Evolutionary conservation across 176 grass and related monocot species (phyloP), one percentile per base, ranked within the genome.

Genomic region (Puccinellia tenuiflora): DNA sequence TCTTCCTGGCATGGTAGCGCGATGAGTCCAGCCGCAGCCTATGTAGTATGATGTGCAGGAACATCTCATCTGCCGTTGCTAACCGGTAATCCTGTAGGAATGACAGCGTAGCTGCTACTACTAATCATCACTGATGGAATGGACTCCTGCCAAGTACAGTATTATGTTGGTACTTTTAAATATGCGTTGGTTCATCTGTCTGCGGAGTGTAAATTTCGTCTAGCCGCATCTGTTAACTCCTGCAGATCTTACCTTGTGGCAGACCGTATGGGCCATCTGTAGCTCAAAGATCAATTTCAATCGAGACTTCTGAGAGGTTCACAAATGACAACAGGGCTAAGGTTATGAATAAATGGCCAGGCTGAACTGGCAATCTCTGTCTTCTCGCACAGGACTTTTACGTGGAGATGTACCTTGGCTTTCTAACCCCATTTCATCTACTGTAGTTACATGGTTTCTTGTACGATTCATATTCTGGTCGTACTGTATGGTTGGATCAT

Each of bases 31-130:
- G 73, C 54, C 21, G 15, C 42, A 29, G 2, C 81, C 78, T 62
- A 24, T 79, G 73, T 55, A 61, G 84, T 51, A 79, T 79, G 55
- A 68, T 60, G 66, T 79, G 79, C 79, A 30, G 88, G 88, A 90
- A 66, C 79, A 90, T 86, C 28, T 82, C 79, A 20, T 65, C 74
- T 67, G 2, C 70, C 22, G 34, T 56, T 30, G 46, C 79, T 90
- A 83, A 83, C 73, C 4, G 13, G 46, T 66, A 61, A 56, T 52
- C 30, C 18, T 18, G 22, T 68, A 83, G 61, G 56, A 54, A 82
- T 56, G 43, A 73, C 30, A 43, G 2, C 40, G 21, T 73, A 78
- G 76, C 38, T 59, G 60, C 37, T 37, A 35, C 25, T 42, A 2
- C 35, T 45, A 21, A 47, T 25, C 38, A 76, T 48, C 70, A 30